Percentiles rank a stretch among this genome's conserved stretches.
Conservation (phyloP, 148 eudicot genomes). For the Arbutus unedo region DNA sequence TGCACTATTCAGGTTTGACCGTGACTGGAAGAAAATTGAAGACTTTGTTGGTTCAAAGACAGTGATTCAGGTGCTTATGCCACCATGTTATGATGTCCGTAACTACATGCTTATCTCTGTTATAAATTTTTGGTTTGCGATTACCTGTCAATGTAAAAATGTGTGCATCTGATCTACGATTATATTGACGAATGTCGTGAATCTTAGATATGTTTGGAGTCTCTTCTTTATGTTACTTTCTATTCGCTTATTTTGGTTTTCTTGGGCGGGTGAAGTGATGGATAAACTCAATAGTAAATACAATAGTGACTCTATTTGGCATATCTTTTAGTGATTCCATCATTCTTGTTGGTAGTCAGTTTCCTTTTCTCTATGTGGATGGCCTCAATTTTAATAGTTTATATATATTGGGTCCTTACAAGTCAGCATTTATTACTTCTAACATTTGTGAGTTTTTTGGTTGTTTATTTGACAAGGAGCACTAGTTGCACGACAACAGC, state of each 20-base stretch:
- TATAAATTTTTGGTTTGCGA: not conserved
- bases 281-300: not conserved
- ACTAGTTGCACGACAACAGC: not conserved
- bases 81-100: slow-evolving; percentile 2
- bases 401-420: not conserved
- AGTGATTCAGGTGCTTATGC: slow-evolving; percentile 69
- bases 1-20: slow-evolving; percentile 67
- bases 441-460: not conserved
- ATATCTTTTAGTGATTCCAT: not conserved
- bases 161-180: not conserved
- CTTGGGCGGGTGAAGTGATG: not conserved
- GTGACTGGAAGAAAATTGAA: slow-evolving; percentile 96
- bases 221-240: not conserved
- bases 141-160: not conserved
- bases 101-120: not conserved
- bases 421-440: not conserved
- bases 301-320: not conserved
- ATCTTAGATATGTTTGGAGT: not conserved
- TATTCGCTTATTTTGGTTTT: not conserved
- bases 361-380: not conserved
- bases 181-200: not conserved
- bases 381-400: not conserved
- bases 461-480: not conserved
- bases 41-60: slow-evolving; percentile 92
- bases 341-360: not conserved